A percentile compares a stretch with the other conserved stretches of the same genome.
These are phyloP conservation scores for Dryas octopetala DNA, from an alignment of 306 rosid species.

Conservation along the genomic window DNA sequence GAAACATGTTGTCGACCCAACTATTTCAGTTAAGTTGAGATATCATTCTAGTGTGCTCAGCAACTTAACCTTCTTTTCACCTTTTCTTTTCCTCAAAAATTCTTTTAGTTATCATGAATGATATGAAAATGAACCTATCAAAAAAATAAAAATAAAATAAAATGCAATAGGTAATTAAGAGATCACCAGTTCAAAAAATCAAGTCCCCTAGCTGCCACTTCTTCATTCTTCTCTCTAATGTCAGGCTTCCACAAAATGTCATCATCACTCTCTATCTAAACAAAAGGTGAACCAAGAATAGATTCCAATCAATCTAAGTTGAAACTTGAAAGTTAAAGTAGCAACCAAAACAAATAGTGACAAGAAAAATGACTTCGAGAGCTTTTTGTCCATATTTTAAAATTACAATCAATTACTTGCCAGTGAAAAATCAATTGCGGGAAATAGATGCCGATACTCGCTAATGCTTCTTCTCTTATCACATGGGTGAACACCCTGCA, in stretches of 20 bases:
- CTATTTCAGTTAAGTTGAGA: neutral
- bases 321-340: slow-evolving; percentile 14
- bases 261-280: slow-evolving; percentile 71
- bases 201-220: slow-evolving; percentile 77
- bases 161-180: slow-evolving; percentile 3
- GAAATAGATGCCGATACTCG: slow-evolving; percentile 72
- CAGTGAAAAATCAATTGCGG: slow-evolving; percentile 87
- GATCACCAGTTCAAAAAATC: slow-evolving; percentile 76
- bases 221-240: slow-evolving; percentile 67
- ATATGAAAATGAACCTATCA: neutral
- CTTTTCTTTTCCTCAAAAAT: neutral
- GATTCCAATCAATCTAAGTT: slow-evolving; percentile 22
- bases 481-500: slow-evolving; percentile 91
- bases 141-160: neutral
- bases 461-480: slow-evolving; percentile 81
- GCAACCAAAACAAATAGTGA: slow-evolving; percentile 22
- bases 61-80: neutral
- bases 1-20: neutral
- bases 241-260: slow-evolving; percentile 83
- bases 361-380: neutral
- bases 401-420: slow-evolving; percentile 40
- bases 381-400: slow-evolving; percentile 11
- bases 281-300: slow-evolving; percentile 25
- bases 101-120: neutral
- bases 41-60: neutral